A percentile compares a stretch with the other conserved stretches of the same genome.
Conservation (phyloP, 164 flowering plant genomes). For the Umbilicus rupestris region DNA sequence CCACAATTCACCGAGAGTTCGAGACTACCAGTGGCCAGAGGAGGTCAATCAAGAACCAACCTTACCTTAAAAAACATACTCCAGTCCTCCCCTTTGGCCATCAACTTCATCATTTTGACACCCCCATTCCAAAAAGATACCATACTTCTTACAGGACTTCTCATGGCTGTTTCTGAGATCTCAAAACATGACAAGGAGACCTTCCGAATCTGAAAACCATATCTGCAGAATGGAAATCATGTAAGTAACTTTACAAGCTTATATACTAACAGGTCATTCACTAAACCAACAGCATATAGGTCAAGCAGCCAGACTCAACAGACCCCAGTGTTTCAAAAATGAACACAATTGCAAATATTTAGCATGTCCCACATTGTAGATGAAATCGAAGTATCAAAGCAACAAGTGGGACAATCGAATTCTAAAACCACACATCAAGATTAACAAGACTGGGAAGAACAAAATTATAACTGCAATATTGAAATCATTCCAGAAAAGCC, state of each 20-base stretch:
- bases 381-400: not conserved
- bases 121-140: conserved; percentile 48
- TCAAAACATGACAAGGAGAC: conserved; percentile 44
- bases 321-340: not conserved
- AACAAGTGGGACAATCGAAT: not conserved
- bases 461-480: not conserved
- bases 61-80: conserved; percentile 58
- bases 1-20: not conserved
- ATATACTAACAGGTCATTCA: conserved; percentile 3
- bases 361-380: not conserved
- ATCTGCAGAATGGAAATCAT: conserved; percentile 30
- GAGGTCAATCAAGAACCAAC: not conserved
- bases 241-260: conserved; percentile 7
- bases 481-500: not conserved
- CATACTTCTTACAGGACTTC: conserved; percentile 21
- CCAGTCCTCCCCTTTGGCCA: conserved; percentile 71
- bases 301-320: not conserved
- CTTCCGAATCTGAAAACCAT: conserved; percentile 28
- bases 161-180: conserved; percentile 34
- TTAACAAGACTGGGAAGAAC: not conserved
- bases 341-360: not conserved
- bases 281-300: not conserved
- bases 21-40: not conserved
- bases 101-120: conserved; percentile 16
- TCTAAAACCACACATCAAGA: not conserved